These are phyloP conservation scores for Galerina marginata DNA, from an alignment of 768 basidiomycete genomes.

Conservation along the genomic window DNA sequence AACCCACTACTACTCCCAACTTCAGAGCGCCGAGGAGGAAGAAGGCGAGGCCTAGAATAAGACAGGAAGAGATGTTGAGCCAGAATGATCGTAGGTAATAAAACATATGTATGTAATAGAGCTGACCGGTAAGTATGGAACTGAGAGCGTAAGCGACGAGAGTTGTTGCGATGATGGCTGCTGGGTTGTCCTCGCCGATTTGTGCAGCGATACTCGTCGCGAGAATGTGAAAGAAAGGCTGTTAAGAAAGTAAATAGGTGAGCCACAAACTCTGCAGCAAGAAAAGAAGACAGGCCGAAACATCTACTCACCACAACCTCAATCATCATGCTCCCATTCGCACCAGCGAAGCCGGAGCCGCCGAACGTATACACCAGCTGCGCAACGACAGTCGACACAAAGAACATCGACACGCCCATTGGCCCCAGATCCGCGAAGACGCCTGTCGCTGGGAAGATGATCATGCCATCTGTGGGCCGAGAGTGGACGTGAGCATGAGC, in stretches of 20 bases:
- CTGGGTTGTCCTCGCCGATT: slow-evolving; percentile 71
- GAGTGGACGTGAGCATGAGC: background rate
- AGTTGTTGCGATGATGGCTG: slow-evolving; percentile 88
- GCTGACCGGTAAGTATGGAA: slow-evolving; percentile 81
- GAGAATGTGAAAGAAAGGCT: slow-evolving; percentile 97
- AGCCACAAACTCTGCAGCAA: background rate
- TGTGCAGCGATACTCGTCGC: slow-evolving; percentile 75
- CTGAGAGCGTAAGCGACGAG: slow-evolving; percentile 88
- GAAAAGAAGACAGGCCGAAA: background rate
- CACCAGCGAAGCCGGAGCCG: slow-evolving; percentile 88
- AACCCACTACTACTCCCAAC: slow-evolving; percentile 87
- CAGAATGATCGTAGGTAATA: background rate
- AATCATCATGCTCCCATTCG: slow-evolving; percentile 98
- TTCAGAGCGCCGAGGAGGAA: slow-evolving; percentile 85
- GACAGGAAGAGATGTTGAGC: slow-evolving; percentile 5
- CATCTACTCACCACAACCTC: slow-evolving; percentile 82
- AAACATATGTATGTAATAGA: background rate
- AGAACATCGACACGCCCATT: slow-evolving; percentile 95
- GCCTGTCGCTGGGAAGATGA: slow-evolving; percentile 86
- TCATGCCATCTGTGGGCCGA: slow-evolving; percentile 79
- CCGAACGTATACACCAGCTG: slow-evolving; percentile 88
- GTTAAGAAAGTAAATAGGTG: background rate
- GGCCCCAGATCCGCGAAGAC: slow-evolving; percentile 83
- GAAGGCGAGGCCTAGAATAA: slow-evolving; percentile 69
- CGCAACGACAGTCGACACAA: slow-evolving; percentile 80